These are phyloP conservation scores for Ogataea trehaloabstinens DNA, from an alignment of 805 yeast species.

Conservation along the genomic window DNA sequence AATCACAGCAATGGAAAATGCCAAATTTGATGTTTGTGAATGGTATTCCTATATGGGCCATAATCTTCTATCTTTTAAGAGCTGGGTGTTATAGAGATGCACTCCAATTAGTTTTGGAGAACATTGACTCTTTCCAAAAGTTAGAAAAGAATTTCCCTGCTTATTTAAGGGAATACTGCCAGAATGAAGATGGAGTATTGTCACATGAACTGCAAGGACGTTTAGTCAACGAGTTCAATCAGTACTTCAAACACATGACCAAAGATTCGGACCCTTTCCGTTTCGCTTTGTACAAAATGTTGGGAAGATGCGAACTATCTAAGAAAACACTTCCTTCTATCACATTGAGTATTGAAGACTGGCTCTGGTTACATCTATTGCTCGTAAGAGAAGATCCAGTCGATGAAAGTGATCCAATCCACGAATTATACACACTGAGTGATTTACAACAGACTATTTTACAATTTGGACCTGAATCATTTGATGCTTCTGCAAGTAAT, in stretches of 20 bases:
- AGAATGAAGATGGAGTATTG: conserved; percentile 51
- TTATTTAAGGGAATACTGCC: conserved; percentile 69
- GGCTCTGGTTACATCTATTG: conserved; percentile 93
- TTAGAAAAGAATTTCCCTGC: conserved; percentile 82
- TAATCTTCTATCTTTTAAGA: conserved; percentile 78
- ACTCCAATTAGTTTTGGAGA: conserved; percentile 57
- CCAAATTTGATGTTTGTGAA: conserved; percentile 65
- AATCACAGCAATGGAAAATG: conserved; percentile 42
- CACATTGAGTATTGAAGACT: conserved; percentile 83
- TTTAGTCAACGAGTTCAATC: conserved; percentile 77
- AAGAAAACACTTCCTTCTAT: conserved; percentile 64
- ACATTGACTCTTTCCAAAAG: conserved; percentile 73
- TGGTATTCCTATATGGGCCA: conserved; percentile 92
- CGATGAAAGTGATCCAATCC: conserved; percentile 41
- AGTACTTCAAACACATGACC: conserved; percentile 62
- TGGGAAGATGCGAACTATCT: conserved; percentile 84
- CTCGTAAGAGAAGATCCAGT: conserved; percentile 58
- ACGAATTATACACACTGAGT: conserved; percentile 66
- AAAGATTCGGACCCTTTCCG: conserved; percentile 84
- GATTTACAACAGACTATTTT: conserved; percentile 74
- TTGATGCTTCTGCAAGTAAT: conserved; percentile 62
- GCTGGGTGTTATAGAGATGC: conserved; percentile 84
- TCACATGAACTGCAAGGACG: conserved; percentile 67
- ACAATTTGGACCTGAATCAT: conserved; percentile 70
- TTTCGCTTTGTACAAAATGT: conserved; percentile 83